Percentiles rank a stretch among this genome's conserved stretches.
phyloP scores from a whole-genome alignment of 1,139 yeast species.

The Yamadazyma epiphylla region DNA sequence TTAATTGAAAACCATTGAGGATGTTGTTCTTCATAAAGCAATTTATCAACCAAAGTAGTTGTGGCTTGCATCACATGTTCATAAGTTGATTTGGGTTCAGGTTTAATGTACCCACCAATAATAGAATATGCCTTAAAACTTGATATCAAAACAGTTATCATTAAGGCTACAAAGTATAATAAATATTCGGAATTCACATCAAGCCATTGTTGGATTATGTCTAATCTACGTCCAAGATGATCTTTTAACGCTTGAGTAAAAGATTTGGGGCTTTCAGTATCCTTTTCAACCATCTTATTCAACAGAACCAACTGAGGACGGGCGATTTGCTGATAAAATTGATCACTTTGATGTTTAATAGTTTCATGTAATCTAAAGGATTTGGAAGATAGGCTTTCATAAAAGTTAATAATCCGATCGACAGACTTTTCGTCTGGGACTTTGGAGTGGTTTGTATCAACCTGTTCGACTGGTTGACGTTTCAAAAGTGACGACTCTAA shows the following conservation, averaged over 20 bases:
- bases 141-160: neutral
- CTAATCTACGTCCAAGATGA: neutral
- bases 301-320: constrained; percentile 1
- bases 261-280: neutral
- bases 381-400: constrained; percentile 21
- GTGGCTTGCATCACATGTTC: neutral
- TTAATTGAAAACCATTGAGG: constrained; percentile 1
- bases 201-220: constrained; percentile 4
- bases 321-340: constrained; percentile 15
- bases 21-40: constrained; percentile 3
- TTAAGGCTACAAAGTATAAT: constrained; percentile 6
- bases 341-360: constrained; percentile 22
- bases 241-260: neutral
- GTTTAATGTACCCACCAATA: no score
- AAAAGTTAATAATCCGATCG: constrained; percentile 19
- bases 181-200: constrained; percentile 10
- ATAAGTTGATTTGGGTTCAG: constrained; percentile 1
- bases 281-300: neutral
- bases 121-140: no score
- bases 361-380: constrained; percentile 18
- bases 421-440: constrained; percentile 5
- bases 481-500: neutral
- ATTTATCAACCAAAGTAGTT: neutral
- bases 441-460: neutral
- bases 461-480: no score